Base-by-base conservation (phyloP, 208 protist genomes). In the Leishmania gerbilli region DNA sequence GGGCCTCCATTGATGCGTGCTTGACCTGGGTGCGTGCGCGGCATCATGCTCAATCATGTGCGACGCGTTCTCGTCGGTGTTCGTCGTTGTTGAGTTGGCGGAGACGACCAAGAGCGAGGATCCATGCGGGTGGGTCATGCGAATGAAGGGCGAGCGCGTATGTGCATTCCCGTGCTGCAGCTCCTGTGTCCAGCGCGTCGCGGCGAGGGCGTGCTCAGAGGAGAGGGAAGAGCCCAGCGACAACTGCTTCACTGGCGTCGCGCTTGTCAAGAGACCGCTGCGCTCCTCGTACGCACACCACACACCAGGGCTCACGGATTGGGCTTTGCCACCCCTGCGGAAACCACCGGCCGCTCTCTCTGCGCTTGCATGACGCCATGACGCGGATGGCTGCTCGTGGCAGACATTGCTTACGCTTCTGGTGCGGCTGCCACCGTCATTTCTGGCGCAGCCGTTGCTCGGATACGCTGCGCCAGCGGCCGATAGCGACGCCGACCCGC, bases 251-350 rank as follows among this genome's bases (percentile, higher is more conserved):
- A 58, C n/a, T 60, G 72, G 72, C n/a, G 72, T 62, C 53, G 47
- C 53, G 11, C 19, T 27, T 24, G 49, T 27, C 72, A n/a, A 76
- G 37, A 79, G 69, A 34, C 31, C 37, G 37, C 77, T 80, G 31
- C 81, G 81, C 71, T 74, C 81, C 13, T 85, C 81, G 71, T 85
- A 85, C 21, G 71, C 81, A 37, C 65, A 49, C 81, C 81, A 85
- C 40, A 85, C 77, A 24, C 76, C 60, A 21, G 76, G 71, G 31
- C 60, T 51, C 71, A 85, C 81, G 4, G 24, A 34, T 19, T 72
- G 76, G 21, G 42, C 58, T 3, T 55, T 27, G 31, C 67, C 15
- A 13, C 53, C 40, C 19, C 37, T n/a, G 37, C 55, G 13, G 51
- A 37, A 55, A 45, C 37, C 31, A 65, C 74, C 37, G 40, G 47